Percentiles rank a stretch among this genome's conserved stretches.
These are phyloP conservation scores for Bacidia gigantensis DNA, from an alignment of 495 filamentous ascomycete species.

Conservation along the genomic window DNA sequence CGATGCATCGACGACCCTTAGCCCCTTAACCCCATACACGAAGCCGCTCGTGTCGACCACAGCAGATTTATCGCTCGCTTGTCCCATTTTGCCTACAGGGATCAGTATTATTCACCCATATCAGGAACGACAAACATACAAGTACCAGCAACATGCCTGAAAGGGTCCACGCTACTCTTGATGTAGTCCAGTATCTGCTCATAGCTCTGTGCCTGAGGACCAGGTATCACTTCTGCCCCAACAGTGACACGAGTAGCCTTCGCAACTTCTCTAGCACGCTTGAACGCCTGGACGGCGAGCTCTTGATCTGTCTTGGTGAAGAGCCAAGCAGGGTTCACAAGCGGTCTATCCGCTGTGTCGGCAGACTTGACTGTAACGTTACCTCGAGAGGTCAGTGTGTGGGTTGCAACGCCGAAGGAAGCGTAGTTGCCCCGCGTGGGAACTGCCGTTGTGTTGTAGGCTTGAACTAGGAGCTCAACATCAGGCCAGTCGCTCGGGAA, in stretches of 20 bases:
- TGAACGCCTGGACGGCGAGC: slow-evolving; percentile 39
- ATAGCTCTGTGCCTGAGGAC: slow-evolving; percentile 27
- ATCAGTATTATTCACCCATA: not conserved
- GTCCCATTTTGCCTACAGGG: slow-evolving; percentile 33
- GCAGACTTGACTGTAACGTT: slow-evolving; percentile 19
- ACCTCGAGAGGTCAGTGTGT: slow-evolving; percentile 39
- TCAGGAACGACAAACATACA: slow-evolving; percentile 3
- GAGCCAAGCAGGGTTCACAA: slow-evolving; percentile 34
- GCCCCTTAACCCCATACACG: slow-evolving; percentile 36
- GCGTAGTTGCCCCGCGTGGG: slow-evolving; percentile 25
- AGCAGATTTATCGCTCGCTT: slow-evolving; percentile 32
- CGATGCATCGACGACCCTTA: slow-evolving; percentile 50
- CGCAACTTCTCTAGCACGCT: slow-evolving; percentile 40
- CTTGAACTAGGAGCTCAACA: slow-evolving; percentile 32
- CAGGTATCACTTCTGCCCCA: slow-evolving; percentile 37
- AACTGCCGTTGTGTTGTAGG: slow-evolving; percentile 14
- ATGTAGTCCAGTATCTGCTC: slow-evolving; percentile 38
- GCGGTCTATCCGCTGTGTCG: slow-evolving; percentile 1
- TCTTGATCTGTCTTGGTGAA: slow-evolving; percentile 21
- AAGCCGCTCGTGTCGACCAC: slow-evolving; percentile 40
- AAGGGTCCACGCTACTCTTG: slow-evolving; percentile 24
- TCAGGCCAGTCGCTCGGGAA: slow-evolving; percentile 48
- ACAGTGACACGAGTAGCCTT: slow-evolving; percentile 22
- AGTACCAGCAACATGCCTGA: slow-evolving; percentile 42
- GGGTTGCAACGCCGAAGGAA: slow-evolving; percentile 28